A percentile compares a stretch with the other conserved stretches of the same genome.
These are phyloP conservation scores for Monosporascus cannonballus DNA, from an alignment of 2,329 filamentous ascomycete genomes.

Conservation along the genomic window DNA sequence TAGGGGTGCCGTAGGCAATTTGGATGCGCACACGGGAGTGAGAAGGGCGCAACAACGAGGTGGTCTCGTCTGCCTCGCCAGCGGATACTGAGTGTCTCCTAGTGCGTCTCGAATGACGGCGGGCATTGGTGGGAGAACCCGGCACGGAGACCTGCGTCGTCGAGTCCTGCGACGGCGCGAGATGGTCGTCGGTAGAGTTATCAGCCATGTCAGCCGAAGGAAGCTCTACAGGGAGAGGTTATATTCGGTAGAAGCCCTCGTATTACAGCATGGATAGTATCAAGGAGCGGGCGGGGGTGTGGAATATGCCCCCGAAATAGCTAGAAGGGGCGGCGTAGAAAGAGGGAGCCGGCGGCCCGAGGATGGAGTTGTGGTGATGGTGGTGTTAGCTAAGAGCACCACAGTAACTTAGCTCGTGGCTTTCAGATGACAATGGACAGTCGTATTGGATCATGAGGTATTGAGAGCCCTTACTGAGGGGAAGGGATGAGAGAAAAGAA, in stretches of 20 bases:
- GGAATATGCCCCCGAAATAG: too few species aligned
- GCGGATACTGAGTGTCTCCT: conserved; percentile 18
- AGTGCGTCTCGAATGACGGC: conserved; percentile 15
- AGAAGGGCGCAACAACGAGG: conserved; percentile 35
- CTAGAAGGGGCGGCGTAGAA: too few species aligned
- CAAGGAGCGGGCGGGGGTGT: not conserved
- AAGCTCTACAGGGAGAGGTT: not conserved
- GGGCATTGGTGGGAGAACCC: conserved; percentile 14
- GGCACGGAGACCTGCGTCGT: conserved; percentile 9
- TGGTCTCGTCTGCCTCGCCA: conserved; percentile 35
- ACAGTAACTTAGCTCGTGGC: too few species aligned
- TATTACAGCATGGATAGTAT: not conserved
- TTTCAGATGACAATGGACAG: too few species aligned
- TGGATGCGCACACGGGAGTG: conserved; percentile 38
- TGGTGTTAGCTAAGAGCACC: too few species aligned
- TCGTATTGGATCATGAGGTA: not conserved
- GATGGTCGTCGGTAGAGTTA: conserved; percentile 8
- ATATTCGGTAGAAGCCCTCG: not conserved
- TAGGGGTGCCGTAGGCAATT: conserved; percentile 20
- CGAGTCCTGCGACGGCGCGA: conserved; percentile 11
- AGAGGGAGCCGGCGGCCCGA: too few species aligned
- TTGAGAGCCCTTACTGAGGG: too few species aligned
- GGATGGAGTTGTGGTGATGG: too few species aligned
- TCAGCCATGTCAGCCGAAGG: conserved; percentile 11
- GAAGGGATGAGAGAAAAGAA: not conserved